phyloP scores from a whole-genome alignment of 148 eudicot species.

The Rhododendron simsii region DNA sequence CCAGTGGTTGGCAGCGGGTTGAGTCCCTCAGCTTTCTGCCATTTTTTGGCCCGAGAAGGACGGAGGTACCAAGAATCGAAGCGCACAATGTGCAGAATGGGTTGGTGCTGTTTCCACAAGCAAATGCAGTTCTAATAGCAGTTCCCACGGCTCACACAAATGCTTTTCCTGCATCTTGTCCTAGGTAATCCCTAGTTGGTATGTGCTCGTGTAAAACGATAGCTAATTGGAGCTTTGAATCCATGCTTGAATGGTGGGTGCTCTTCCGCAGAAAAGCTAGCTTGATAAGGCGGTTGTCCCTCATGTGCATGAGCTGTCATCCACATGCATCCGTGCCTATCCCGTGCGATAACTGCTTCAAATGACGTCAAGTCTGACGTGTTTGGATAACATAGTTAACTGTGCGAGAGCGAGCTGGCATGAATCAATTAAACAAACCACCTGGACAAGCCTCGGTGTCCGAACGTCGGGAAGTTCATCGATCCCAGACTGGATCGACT shows the following conservation, averaged over 20 bases:
- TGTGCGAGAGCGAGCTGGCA: background rate
- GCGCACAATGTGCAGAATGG: background rate
- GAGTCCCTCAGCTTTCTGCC: slow-evolving; percentile 28
- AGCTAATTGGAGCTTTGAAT: background rate
- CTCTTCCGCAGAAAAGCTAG: background rate
- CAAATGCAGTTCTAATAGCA: background rate
- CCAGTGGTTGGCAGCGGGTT: slow-evolving; percentile 37
- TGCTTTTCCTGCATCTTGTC: background rate
- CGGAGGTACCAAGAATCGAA: background rate
- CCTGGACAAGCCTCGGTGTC: background rate
- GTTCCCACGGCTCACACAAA: too few relatives aligned
- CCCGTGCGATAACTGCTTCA: background rate
- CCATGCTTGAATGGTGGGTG: background rate
- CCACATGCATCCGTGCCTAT: background rate
- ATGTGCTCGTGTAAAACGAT: background rate
- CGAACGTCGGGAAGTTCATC: background rate
- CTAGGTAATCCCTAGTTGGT: background rate
- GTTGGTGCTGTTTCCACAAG: background rate
- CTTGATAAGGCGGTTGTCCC: too few relatives aligned
- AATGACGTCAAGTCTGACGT: too few relatives aligned
- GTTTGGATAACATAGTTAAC: background rate
- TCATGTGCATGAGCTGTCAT: background rate
- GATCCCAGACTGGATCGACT: too few relatives aligned
- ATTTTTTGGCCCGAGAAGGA: background rate
- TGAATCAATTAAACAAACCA: background rate